Percentiles rank a stretch among this genome's conserved stretches.
phyloP scores from a whole-genome alignment of 805 yeast species.

The Yamadazyma paraphyllophila region DNA sequence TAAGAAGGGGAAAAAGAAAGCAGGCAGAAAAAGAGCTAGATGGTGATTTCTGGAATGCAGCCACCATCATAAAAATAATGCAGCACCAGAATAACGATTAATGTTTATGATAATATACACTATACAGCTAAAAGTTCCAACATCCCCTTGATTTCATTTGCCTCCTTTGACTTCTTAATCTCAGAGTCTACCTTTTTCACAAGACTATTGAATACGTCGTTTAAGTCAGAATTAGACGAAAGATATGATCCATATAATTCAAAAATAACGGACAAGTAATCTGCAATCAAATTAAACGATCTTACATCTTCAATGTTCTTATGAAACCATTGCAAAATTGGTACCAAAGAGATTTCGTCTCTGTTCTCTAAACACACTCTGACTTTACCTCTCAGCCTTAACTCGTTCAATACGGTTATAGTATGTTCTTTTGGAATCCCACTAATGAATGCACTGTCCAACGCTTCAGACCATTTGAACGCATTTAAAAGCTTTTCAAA shows the following conservation, averaged over 20 bases:
- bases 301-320: constrained; percentile 79
- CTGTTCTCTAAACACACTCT: constrained; percentile 76
- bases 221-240: constrained; percentile 73
- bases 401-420: constrained; percentile 78
- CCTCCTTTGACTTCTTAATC: constrained; percentile 77
- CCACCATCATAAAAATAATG: no score
- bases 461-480: constrained; percentile 90
- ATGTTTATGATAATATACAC: constrained; percentile 9
- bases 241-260: constrained; percentile 76
- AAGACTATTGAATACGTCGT: constrained; percentile 64
- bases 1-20: constrained; percentile 3
- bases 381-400: constrained; percentile 85
- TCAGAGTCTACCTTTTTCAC: constrained; percentile 63
- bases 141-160: constrained; percentile 91
- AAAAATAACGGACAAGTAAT: constrained; percentile 62
- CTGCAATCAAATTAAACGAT: constrained; percentile 59
- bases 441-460: constrained; percentile 77
- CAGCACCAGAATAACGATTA: neutral
- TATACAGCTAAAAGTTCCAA: constrained; percentile 71
- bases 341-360: constrained; percentile 84
- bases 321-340: constrained; percentile 79
- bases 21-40: neutral
- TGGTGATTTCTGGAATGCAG: neutral
- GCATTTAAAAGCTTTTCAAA: constrained; percentile 83
- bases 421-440: constrained; percentile 82